phyloP scores from a whole-genome alignment of 371 early-diverging fungal species.

The Rhizopus delemar region DNA sequence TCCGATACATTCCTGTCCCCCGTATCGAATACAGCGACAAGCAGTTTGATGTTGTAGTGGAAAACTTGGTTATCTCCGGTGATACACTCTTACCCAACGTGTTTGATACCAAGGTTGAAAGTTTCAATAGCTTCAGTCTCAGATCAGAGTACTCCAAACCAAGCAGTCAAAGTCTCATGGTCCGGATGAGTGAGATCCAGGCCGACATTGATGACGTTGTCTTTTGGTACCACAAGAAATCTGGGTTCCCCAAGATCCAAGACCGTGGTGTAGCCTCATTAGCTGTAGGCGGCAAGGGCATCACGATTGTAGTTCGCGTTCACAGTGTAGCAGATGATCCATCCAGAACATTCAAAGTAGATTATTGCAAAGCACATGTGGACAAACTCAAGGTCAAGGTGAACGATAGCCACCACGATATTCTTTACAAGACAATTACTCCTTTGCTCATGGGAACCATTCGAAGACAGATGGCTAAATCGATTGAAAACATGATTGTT shows the following conservation, averaged over 20 bases:
- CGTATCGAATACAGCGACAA: conserved; percentile 64
- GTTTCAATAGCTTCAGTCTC: conserved; percentile 43
- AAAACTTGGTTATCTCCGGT: conserved; percentile 60
- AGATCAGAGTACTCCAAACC: conserved; percentile 41
- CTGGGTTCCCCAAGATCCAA: conserved; percentile 58
- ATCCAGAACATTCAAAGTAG: conserved; percentile 36
- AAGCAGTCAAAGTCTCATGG: conserved; percentile 33
- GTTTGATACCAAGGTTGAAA: conserved; percentile 52
- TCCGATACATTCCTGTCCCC: conserved; percentile 65
- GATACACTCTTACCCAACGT: conserved; percentile 61
- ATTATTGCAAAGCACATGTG: conserved; percentile 41
- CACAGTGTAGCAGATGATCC: conserved; percentile 33
- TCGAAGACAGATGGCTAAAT: conserved; percentile 49
- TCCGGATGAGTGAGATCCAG: conserved; percentile 41
- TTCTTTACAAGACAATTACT: conserved; percentile 48
- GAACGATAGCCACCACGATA: conserved; percentile 50
- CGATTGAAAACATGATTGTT: conserved; percentile 46
- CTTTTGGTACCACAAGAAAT: conserved; percentile 61
- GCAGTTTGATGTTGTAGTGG: conserved; percentile 59
- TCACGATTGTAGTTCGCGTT: conserved; percentile 45
- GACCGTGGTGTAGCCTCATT: conserved; percentile 62
- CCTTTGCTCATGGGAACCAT: conserved; percentile 52
- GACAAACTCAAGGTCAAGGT: conserved; percentile 57
- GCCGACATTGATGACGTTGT: conserved; percentile 48
- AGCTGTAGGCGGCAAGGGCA: conserved; percentile 53